Percentiles rank a stretch among this genome's conserved stretches.
Conservation (phyloP, 2,329 filamentous ascomycete genomes). For the Fusarium lyarnte region DNA sequence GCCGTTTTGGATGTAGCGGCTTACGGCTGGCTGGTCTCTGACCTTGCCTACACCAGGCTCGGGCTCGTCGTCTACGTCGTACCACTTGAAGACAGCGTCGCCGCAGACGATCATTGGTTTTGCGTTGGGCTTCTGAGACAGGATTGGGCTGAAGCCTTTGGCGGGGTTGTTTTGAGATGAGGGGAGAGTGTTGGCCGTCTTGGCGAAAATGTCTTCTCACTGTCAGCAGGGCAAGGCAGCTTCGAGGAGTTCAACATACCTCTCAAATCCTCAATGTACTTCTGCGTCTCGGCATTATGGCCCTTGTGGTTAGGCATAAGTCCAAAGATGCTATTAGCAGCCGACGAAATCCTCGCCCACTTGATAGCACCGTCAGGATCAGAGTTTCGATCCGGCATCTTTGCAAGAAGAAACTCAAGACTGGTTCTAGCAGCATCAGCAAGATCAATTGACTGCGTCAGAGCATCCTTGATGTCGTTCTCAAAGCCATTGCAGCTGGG, state of each 20-base stretch:
- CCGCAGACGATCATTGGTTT: conserved; percentile 7
- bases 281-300: not conserved
- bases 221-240: no score
- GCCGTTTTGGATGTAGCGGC: not conserved
- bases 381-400: not conserved
- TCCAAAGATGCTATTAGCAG: not conserved
- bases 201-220: not conserved
- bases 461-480: not conserved
- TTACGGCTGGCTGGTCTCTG: not conserved
- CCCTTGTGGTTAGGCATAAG: not conserved
- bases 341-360: not conserved
- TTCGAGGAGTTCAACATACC: not conserved
- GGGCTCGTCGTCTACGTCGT: not conserved
- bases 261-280: not conserved
- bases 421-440: conserved; percentile 3
- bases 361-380: not conserved
- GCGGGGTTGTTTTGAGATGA: not conserved
- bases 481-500: conserved; percentile 6
- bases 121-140: not conserved
- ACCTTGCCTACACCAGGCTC: conserved; percentile 1
- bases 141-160: not conserved
- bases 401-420: not conserved
- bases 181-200: not conserved
- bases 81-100: not conserved
- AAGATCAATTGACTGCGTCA: conserved; percentile 5